Evolutionary conservation across 2,329 filamentous ascomycete genomes (phyloP).

Genomic region (Botrytis fabae): DNA sequence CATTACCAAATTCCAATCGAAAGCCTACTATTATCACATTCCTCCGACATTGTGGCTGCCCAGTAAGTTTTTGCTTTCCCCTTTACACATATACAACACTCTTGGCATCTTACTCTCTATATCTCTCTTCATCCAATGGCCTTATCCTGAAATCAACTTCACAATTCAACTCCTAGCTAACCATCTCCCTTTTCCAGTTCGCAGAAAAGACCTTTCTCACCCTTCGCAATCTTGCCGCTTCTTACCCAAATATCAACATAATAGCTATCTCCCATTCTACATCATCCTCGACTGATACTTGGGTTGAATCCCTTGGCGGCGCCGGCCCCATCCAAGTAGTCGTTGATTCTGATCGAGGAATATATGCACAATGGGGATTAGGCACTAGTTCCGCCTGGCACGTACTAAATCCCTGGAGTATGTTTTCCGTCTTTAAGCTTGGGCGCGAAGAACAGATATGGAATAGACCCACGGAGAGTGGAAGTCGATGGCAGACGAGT

Average conservation of each 20-base stretch:
- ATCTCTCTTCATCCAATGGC: neutral
- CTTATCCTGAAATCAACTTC: neutral
- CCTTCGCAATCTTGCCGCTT: conserved; percentile 53
- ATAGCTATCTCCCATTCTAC: conserved; percentile 63
- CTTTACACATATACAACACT: neutral
- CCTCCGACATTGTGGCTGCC: conserved; percentile 72
- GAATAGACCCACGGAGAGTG: conserved; percentile 65
- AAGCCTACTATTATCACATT: conserved; percentile 66
- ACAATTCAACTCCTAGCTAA: conserved; percentile 14
- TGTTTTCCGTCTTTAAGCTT: conserved; percentile 59
- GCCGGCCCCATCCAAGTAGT: conserved; percentile 54
- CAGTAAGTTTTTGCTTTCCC: conserved; percentile 53
- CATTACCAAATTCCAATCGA: conserved; percentile 50
- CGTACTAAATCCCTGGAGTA: conserved; percentile 57
- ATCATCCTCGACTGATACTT: conserved; percentile 54
- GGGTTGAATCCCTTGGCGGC: conserved; percentile 35
- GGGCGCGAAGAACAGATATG: conserved; percentile 64
- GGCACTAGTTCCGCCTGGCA: conserved; percentile 60
- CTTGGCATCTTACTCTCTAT: too few species aligned
- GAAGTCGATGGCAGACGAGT: conserved; percentile 66
- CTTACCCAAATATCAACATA: conserved; percentile 54
- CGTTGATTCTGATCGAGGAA: conserved; percentile 58
- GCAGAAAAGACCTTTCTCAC: conserved; percentile 65
- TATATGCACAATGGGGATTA: conserved; percentile 67
- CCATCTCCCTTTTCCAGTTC: conserved; percentile 25